Conservation (phyloP, 2,329 filamentous ascomycete genomes). For the Dothistroma septosporum region DNA sequence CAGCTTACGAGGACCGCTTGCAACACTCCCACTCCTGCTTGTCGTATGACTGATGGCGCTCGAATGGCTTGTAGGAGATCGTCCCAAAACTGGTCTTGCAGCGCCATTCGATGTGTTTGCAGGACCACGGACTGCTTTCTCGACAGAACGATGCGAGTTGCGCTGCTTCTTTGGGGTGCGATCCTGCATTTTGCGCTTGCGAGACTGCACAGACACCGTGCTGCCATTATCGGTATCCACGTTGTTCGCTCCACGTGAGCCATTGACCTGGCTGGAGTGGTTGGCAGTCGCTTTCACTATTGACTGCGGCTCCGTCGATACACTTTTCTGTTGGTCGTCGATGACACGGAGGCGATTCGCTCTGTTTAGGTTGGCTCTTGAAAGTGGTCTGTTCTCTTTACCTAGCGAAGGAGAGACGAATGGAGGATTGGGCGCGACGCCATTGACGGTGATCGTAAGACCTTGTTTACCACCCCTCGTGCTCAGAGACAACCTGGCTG, state of each 20-base stretch:
- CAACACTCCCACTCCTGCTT: constrained; percentile 6
- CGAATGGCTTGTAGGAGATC: background rate
- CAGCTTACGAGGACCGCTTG: constrained; percentile 18
- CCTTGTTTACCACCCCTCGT: background rate
- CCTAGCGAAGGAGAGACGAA: background rate
- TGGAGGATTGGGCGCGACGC: background rate
- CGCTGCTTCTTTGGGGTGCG: constrained; percentile 12
- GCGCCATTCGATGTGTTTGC: background rate
- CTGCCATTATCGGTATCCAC: background rate
- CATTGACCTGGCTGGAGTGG: background rate
- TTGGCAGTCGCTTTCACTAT: background rate
- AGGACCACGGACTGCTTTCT: background rate
- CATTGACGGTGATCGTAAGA: background rate
- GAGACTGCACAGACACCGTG: background rate
- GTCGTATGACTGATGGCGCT: constrained; percentile 7
- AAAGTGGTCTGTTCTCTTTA: background rate
- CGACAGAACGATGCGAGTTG: constrained; percentile 1
- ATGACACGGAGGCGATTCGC: background rate
- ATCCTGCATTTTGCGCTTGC: constrained; percentile 15
- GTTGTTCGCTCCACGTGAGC: constrained; percentile 1
- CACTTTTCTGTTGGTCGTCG: background rate
- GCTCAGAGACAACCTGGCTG: background rate
- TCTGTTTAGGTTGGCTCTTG: background rate
- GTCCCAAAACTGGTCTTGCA: background rate
- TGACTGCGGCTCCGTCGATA: background rate